Conservation (phyloP, 306 rosid genomes). For the Acacia acuminata region DNA sequence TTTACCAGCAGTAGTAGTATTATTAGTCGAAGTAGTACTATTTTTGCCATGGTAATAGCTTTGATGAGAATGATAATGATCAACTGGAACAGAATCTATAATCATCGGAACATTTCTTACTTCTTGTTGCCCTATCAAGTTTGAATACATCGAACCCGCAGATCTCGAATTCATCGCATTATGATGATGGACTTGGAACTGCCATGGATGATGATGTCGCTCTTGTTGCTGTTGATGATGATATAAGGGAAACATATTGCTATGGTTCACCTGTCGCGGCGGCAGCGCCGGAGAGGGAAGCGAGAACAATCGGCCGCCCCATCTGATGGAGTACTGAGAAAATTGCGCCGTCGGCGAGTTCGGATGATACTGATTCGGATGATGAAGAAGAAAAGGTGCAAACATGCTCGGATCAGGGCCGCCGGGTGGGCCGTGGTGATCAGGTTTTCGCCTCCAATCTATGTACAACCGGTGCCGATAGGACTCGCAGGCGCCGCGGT, state of each 20-base stretch:
- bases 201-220: neutral
- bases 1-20: conserved; percentile 33
- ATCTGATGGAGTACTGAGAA: conserved; percentile 37
- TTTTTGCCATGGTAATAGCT: conserved; percentile 20
- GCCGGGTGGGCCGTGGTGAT: conserved; percentile 3
- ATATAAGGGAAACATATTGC: conserved; percentile 33
- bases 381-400: conserved; percentile 45
- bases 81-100: conserved; percentile 54
- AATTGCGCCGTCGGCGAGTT: conserved; percentile 16
- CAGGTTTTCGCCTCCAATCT: conserved; percentile 68
- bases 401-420: conserved; percentile 23
- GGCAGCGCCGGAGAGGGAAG: conserved; percentile 24
- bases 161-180: conserved; percentile 37
- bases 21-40: neutral
- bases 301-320: conserved; percentile 56
- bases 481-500: conserved; percentile 69
- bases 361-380: conserved; percentile 30
- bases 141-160: conserved; percentile 31
- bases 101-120: conserved; percentile 40
- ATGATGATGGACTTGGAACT: conserved; percentile 15
- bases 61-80: conserved; percentile 6
- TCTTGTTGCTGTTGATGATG: conserved; percentile 30
- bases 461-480: conserved; percentile 59
- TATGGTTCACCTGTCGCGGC: conserved; percentile 35
- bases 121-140: conserved; percentile 28